These are phyloP conservation scores for Lachnellula hyalina DNA, from an alignment of 2,329 filamentous ascomycete genomes.

Conservation along the genomic window DNA sequence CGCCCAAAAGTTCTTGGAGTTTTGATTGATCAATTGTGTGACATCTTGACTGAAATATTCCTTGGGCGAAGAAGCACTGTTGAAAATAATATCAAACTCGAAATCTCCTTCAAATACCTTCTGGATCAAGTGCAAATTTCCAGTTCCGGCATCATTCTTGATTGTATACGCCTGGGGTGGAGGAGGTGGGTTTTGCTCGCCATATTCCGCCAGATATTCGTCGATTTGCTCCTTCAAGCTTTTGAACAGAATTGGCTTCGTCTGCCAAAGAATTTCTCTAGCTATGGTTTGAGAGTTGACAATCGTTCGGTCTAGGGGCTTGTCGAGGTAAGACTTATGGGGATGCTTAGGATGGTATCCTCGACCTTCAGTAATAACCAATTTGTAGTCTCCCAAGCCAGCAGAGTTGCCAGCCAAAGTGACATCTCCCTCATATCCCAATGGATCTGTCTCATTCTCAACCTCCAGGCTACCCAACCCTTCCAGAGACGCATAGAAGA, in stretches of 20 bases:
- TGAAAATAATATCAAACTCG: slow-evolving; percentile 89
- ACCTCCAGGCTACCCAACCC: slow-evolving; percentile 64
- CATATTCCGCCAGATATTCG: slow-evolving; percentile 51
- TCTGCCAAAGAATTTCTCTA: slow-evolving; percentile 73
- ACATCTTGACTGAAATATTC: slow-evolving; percentile 57
- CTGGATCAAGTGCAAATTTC: slow-evolving; percentile 84
- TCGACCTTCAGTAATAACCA: slow-evolving; percentile 69
- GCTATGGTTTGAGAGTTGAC: slow-evolving; percentile 67
- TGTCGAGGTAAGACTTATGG: slow-evolving; percentile 61
- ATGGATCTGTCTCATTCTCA: slow-evolving; percentile 45
- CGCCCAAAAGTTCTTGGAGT: slow-evolving; percentile 64
- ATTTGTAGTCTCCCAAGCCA: slow-evolving; percentile 71
- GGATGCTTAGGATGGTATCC: slow-evolving; percentile 55
- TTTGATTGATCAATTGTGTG: slow-evolving; percentile 61
- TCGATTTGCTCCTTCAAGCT: slow-evolving; percentile 61
- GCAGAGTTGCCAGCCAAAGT: slow-evolving; percentile 64
- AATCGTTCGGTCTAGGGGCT: slow-evolving; percentile 70
- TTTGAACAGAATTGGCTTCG: slow-evolving; percentile 63
- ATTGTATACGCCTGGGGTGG: slow-evolving; percentile 83
- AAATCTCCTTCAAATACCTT: slow-evolving; percentile 88
- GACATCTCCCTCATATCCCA: slow-evolving; percentile 57
- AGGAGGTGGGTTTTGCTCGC: slow-evolving; percentile 65
- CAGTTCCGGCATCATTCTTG: slow-evolving; percentile 58
- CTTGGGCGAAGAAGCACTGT: slow-evolving; percentile 62
- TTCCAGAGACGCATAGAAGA: slow-evolving; percentile 81